phyloP scores from a whole-genome alignment of 2,329 filamentous ascomycete species.

The Talaromyces sp. region DNA sequence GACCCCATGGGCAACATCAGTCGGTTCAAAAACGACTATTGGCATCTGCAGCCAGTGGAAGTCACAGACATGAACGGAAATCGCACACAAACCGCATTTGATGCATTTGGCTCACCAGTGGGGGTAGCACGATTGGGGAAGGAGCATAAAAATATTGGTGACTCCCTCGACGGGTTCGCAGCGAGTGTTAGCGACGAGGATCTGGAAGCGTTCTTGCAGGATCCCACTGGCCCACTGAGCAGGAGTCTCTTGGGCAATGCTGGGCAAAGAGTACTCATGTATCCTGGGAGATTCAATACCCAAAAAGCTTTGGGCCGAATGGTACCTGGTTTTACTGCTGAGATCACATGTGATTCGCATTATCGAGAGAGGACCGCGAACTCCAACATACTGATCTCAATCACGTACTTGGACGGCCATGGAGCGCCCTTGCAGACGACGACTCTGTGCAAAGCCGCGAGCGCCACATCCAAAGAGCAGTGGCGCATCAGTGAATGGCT shows the following conservation, averaged over 20 bases:
- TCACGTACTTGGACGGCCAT: neutral
- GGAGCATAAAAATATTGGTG: slow-evolving; percentile 5
- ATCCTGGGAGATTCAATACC: neutral
- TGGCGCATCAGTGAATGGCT: neutral
- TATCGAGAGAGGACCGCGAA: too few relatives aligned
- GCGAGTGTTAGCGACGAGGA: neutral
- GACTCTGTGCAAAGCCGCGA: too few relatives aligned
- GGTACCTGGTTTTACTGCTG: neutral
- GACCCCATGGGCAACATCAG: neutral
- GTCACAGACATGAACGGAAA: slow-evolving; percentile 17
- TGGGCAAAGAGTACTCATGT: neutral
- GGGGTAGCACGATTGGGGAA: slow-evolving; percentile 14
- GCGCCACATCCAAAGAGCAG: too few relatives aligned
- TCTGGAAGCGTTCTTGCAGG: neutral
- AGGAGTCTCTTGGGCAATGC: neutral
- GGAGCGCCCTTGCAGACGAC: too few relatives aligned
- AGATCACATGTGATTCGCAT: too few relatives aligned
- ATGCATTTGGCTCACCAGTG: too few relatives aligned
- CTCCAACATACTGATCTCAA: neutral
- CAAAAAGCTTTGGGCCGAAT: neutral
- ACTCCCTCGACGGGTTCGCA: neutral
- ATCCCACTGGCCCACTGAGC: neutral
- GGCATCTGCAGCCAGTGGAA: neutral
- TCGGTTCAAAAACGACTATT: slow-evolving; percentile 10
- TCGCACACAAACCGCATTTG: neutral